Conservation (phyloP, 2,329 filamentous ascomycete species). For the Scedosporium dehoogii region DNA sequence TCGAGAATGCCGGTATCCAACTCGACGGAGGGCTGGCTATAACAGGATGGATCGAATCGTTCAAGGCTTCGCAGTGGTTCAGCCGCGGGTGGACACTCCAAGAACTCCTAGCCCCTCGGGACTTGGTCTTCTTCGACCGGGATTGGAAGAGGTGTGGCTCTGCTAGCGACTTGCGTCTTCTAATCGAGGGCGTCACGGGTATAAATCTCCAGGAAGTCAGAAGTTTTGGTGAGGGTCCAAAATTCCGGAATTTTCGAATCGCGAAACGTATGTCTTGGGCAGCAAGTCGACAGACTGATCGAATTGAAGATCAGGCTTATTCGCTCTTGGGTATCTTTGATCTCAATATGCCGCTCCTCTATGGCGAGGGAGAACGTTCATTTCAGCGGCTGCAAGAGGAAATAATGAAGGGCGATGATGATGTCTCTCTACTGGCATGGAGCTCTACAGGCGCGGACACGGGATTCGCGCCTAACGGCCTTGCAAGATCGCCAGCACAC, state of each 20-base stretch:
- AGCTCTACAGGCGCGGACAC: too few species aligned
- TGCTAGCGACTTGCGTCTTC: not conserved
- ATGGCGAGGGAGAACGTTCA: not conserved
- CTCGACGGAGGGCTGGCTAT: too few species aligned
- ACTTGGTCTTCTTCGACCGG: conserved; percentile 6
- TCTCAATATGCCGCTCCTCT: not conserved
- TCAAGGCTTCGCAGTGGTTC: conserved; percentile 9
- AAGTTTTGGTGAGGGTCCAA: not conserved
- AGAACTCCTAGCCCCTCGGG: conserved; percentile 9
- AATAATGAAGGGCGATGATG: too few species aligned
- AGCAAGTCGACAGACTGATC: not conserved
- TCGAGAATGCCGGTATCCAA: too few species aligned
- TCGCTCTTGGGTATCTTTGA: not conserved
- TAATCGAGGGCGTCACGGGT: not conserved
- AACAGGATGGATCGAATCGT: not conserved
- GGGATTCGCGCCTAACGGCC: too few species aligned
- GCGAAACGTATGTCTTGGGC: not conserved
- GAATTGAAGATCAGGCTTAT: not conserved
- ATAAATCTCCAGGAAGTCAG: not conserved
- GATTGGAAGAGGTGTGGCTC: conserved; percentile 8
- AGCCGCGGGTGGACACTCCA: conserved; percentile 12
- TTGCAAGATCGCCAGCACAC: too few species aligned
- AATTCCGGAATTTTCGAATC: not conserved
- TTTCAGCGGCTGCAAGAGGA: too few species aligned
- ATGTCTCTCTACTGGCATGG: too few species aligned